phyloP scores from a whole-genome alignment of 2,329 filamentous ascomycete genomes.

The Fusarium sp. region DNA sequence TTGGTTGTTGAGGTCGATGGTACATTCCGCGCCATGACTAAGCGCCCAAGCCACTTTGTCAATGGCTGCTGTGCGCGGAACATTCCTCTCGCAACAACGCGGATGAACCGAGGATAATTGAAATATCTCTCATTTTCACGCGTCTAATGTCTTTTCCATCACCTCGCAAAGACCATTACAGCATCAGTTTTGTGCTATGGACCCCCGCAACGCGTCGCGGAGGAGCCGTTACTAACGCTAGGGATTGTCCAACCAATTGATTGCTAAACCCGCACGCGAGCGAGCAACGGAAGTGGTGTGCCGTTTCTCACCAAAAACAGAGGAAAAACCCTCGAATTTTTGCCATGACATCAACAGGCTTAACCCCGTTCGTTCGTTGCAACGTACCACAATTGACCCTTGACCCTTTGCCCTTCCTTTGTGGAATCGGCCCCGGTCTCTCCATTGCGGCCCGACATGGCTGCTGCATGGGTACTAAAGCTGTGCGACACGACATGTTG shows the following conservation, averaged over 20 bases:
- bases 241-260: conserved; percentile 14
- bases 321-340: not conserved
- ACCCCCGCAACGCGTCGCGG: not conserved
- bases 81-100: conserved; percentile 5
- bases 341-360: conserved; percentile 36
- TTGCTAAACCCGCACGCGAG: conserved; percentile 21
- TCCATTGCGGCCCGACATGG: conserved; percentile 38
- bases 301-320: conserved; percentile 19
- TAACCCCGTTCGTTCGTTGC: conserved; percentile 14
- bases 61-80: conserved; percentile 1
- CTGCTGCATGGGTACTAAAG: not conserved
- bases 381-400: conserved; percentile 30
- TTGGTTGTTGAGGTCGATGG: not conserved
- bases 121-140: not conserved
- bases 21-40: conserved; percentile 5
- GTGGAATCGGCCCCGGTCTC: conserved; percentile 27
- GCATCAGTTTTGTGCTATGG: not conserved
- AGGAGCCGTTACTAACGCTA: conserved; percentile 7
- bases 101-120: not conserved
- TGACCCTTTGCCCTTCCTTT: too few relatives aligned
- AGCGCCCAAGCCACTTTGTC: not conserved
- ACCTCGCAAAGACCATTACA: not conserved
- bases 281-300: conserved; percentile 33
- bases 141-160: not conserved
- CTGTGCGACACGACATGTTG: not conserved